A percentile compares a stretch with the other conserved stretches of the same genome.
These are phyloP conservation scores for Durio zibethinus DNA, from an alignment of 345 rosid species.

Conservation along the genomic window DNA sequence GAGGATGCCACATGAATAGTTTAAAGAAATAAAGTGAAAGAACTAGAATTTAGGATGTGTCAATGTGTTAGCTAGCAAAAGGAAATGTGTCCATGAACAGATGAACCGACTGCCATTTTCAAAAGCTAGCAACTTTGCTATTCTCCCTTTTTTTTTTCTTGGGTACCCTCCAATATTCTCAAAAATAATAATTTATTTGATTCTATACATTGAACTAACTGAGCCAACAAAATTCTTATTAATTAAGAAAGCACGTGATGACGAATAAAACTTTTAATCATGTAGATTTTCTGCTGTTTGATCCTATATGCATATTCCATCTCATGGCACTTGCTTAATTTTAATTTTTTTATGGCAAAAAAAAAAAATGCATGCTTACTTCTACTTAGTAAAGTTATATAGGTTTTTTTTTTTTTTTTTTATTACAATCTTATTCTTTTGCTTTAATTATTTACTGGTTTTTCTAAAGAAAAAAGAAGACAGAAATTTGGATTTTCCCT, in stretches of 20 bases:
- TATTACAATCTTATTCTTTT: not conserved
- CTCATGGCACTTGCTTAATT: not conserved
- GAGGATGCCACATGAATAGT: not conserved
- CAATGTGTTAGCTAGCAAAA: not conserved
- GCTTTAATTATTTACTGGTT: not conserved
- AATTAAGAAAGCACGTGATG: not conserved
- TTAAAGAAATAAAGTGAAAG: not conserved
- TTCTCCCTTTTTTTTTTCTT: not conserved
- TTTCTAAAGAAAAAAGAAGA: too few species aligned
- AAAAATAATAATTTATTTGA: not conserved
- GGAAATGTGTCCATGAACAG: not conserved
- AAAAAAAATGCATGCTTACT: not conserved
- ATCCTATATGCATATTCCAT: not conserved
- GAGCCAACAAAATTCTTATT: not conserved
- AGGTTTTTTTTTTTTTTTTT: not conserved
- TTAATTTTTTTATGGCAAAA: not conserved
- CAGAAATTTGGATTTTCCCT: not conserved
- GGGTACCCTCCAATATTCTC: too few species aligned
- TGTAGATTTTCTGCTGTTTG: not conserved
- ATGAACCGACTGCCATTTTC: not conserved
- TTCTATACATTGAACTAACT: not conserved
- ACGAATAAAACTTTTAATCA: not conserved
- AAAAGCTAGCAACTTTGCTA: not conserved
- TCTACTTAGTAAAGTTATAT: too few species aligned
- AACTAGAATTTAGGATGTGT: not conserved